Evolutionary conservation across 257 asterid genomes (phyloP), one percentile per base, ranked within the genome.

Genomic region (Solanum piurae): DNA sequence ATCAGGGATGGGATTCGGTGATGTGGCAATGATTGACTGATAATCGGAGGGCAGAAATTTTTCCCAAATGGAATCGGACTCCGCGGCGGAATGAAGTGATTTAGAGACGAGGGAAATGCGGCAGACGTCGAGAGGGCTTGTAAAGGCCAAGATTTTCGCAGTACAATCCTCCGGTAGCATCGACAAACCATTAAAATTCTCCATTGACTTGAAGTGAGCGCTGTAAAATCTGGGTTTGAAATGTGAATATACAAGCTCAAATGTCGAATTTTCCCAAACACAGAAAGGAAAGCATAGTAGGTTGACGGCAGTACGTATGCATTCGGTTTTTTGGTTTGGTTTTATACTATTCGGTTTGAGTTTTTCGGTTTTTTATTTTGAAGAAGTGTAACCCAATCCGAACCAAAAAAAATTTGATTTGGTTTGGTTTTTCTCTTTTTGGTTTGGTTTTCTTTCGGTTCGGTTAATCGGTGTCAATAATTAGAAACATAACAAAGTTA

Each of bases 1-100:
- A 13, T 73, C 44, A 10, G 62, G 60, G 6, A 37, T 4, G 8
- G 37, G 86, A 77, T 3, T 55, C 73, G 80, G 42, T 44, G 58
- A 55, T 80, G 18, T 36, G 0, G 79, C 12, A 29, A 87, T 58
- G 18, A 87, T 60, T 5, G 83, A 69, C 13, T 71, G 6, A 68
- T 29, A 87, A 64, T 87, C 89, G 31, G 20, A 27, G 29, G 89
- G 89, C 46, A 79, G 31, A 31, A 64, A 79, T 40, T 77, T 87
- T 12, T 23, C 89, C 89, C 86, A 80, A 2, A 80, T 52, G 71
- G n/a, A 9, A 64, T 87, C 86, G 1, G 60, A 87, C 0, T 29
- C 20, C 0, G 40, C 83, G 0, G 83, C 42, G 16, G 46, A 11
- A 6, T 16, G 86, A 37, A 80, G 25, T 38, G 62, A 5, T 21